phyloP scores from a whole-genome alignment of 2,329 filamentous ascomycete species.

The Grosmannia huntii region DNA sequence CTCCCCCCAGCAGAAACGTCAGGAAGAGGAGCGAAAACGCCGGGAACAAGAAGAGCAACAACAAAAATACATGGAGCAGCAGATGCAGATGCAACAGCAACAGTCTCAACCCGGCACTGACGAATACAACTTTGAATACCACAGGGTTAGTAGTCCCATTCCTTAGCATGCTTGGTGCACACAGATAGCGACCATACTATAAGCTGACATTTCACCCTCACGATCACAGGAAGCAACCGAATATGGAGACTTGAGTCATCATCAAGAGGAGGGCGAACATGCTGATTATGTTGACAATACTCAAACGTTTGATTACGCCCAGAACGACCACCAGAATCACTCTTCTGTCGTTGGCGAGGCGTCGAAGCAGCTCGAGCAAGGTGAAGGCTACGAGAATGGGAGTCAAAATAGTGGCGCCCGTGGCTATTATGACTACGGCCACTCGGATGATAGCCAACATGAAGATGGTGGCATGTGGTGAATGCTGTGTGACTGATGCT shows the following conservation, averaged over 20 bases:
- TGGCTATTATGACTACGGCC: conserved; percentile 15
- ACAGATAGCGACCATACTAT: neutral
- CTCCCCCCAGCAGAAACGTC: conserved; percentile 44
- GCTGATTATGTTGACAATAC: conserved; percentile 21
- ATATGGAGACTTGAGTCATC: conserved; percentile 17
- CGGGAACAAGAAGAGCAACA: conserved; percentile 32
- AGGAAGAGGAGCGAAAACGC: conserved; percentile 32
- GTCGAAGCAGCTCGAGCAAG: neutral
- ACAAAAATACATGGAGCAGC: conserved; percentile 29
- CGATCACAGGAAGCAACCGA: conserved; percentile 16
- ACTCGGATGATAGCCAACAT: conserved; percentile 8
- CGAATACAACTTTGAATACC: conserved; percentile 23
- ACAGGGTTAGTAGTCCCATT: conserved; percentile 18
- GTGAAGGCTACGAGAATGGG: neutral
- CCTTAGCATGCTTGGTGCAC: neutral
- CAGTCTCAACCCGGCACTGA: conserved; percentile 14
- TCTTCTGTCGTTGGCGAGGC: neutral
- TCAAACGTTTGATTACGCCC: conserved; percentile 23
- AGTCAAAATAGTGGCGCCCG: neutral
- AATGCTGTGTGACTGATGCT: neutral
- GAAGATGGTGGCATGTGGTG: conserved; percentile 16
- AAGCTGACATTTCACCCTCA: neutral
- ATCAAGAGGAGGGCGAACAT: conserved; percentile 10
- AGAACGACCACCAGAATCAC: conserved; percentile 11
- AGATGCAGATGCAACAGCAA: conserved; percentile 16